Percentiles rank a stretch among this genome's conserved stretches.
phyloP scores from a whole-genome alignment of 2,329 filamentous ascomycete genomes.

The Colletotrichum sp. region DNA sequence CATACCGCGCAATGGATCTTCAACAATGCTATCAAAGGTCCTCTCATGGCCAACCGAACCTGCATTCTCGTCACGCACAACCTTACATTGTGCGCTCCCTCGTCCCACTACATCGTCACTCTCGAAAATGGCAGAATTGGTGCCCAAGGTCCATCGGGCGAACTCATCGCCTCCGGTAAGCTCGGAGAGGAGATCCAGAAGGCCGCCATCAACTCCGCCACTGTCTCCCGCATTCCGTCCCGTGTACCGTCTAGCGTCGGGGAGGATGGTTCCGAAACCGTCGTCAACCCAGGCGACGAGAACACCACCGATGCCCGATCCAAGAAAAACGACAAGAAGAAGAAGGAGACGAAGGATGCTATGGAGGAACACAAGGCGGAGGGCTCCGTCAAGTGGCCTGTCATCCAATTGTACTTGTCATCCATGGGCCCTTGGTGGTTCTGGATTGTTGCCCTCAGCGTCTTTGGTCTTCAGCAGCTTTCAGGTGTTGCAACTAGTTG shows the following conservation, averaged over 20 bases:
- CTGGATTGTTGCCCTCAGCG: slow-evolving; percentile 77
- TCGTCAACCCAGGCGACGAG: slow-evolving; percentile 56
- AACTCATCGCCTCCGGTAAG: slow-evolving; percentile 85
- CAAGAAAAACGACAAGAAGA: slow-evolving; percentile 52
- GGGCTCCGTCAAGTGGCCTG: slow-evolving; percentile 86
- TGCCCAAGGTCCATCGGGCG: slow-evolving; percentile 76
- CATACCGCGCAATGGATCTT: slow-evolving; percentile 99
- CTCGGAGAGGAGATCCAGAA: slow-evolving; percentile 84
- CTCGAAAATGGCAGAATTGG: slow-evolving; percentile 86
- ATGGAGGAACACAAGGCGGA: slow-evolving; percentile 80
- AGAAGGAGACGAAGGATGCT: slow-evolving; percentile 54
- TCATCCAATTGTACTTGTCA: slow-evolving; percentile 83
- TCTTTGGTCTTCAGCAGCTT: slow-evolving; percentile 84
- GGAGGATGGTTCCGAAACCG: slow-evolving; percentile 63
- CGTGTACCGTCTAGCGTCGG: slow-evolving; percentile 78
- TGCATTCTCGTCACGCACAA: slow-evolving; percentile 98
- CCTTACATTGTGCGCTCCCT: slow-evolving; percentile 82
- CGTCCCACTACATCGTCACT: slow-evolving; percentile 80
- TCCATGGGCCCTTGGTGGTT: slow-evolving; percentile 98
- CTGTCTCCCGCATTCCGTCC: slow-evolving; percentile 77
- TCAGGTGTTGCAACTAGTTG: slow-evolving; percentile 87
- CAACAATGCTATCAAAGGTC: slow-evolving; percentile 87
- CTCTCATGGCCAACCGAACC: slow-evolving; percentile 86
- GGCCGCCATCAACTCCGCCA: slow-evolving; percentile 72
- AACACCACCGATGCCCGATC: slow-evolving; percentile 54